Conservation (phyloP, 805 yeast species). For the Zygoascus flipseniorum region DNA sequence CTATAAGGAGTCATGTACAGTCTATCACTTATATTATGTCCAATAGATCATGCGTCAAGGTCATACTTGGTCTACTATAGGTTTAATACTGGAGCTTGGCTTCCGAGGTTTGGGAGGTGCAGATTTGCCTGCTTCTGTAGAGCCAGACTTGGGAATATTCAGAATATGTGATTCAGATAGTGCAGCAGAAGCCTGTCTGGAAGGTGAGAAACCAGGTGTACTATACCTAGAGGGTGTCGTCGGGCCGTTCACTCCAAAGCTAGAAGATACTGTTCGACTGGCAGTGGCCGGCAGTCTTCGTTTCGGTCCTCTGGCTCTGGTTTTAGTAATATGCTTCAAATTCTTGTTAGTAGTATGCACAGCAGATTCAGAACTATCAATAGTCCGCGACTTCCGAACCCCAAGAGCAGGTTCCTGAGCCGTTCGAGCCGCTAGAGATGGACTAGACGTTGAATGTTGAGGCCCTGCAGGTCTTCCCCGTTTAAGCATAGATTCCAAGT, state of each 20-base stretch:
- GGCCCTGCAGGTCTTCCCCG: conserved; percentile 5
- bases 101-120: conserved; percentile 18
- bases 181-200: neutral
- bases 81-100: conserved; percentile 10
- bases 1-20: neutral
- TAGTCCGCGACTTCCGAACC: conserved; percentile 14
- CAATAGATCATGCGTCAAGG: too few relatives aligned
- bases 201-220: neutral
- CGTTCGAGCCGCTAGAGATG: conserved; percentile 6
- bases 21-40: neutral
- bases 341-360: conserved; percentile 5
- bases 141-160: neutral
- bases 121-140: conserved; percentile 2
- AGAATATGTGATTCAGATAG: neutral
- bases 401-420: neutral
- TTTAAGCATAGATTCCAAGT: conserved; percentile 7
- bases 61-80: neutral
- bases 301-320: conserved; percentile 32
- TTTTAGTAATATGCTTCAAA: conserved; percentile 27
- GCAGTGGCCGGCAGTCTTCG: conserved; percentile 28
- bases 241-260: neutral
- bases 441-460: neutral
- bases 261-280: neutral
- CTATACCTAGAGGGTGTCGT: neutral
- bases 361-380: conserved; percentile 12